Conservation (phyloP, 1,139 yeast species). For the Geotrichum bryndzae region DNA sequence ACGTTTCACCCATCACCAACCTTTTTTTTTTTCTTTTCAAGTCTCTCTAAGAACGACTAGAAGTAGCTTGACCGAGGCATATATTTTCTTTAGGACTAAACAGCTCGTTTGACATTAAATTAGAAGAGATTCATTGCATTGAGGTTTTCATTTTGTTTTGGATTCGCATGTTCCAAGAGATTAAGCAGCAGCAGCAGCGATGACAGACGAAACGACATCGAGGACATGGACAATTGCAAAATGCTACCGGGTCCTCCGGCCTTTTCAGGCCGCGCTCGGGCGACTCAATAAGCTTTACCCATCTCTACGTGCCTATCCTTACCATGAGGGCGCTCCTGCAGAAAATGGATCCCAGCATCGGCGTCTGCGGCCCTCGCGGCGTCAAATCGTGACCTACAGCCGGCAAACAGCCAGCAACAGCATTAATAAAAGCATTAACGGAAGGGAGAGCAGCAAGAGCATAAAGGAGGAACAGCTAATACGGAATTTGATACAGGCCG, state of each 20-base stretch:
- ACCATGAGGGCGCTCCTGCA: background rate
- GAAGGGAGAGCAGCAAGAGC: background rate
- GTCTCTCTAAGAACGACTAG: too few relatives aligned
- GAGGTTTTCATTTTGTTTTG: background rate
- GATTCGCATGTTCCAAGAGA: background rate
- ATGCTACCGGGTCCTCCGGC: constrained; percentile 13
- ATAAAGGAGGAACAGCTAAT: background rate
- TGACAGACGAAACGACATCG: background rate
- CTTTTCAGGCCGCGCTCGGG: constrained; percentile 9
- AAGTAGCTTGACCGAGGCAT: background rate
- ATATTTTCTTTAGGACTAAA: background rate
- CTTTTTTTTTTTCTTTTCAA: background rate
- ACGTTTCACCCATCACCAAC: background rate
- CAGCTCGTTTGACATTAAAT: background rate
- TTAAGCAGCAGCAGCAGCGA: background rate
- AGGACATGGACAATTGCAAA: constrained; percentile 11
- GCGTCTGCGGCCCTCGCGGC: background rate
- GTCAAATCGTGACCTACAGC: background rate
- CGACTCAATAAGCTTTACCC: constrained; percentile 9
- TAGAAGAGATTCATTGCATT: background rate
- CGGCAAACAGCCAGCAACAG: background rate
- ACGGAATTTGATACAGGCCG: background rate
- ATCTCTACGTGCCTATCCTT: constrained; percentile 7
- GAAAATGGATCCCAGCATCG: background rate
- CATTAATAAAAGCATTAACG: background rate